These are phyloP conservation scores for Juncus inflexus DNA, from an alignment of 176 grass and related monocot genomes.

Conservation along the genomic window DNA sequence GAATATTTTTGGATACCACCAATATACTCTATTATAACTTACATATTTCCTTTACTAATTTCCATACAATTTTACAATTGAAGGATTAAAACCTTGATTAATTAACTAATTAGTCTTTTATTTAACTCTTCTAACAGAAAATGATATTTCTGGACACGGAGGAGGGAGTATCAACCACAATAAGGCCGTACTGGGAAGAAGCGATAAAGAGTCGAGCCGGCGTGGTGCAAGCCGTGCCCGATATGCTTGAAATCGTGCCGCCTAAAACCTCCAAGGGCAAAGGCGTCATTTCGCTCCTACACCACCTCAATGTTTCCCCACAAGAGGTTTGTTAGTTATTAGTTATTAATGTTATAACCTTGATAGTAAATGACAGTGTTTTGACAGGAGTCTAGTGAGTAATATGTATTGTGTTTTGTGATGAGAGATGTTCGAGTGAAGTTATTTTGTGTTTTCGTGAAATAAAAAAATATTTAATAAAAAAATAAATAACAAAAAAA, in stretches of 20 bases:
- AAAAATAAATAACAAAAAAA: too few relatives aligned
- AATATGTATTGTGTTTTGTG: too few relatives aligned
- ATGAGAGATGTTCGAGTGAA: neutral
- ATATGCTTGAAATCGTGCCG: constrained; percentile 98
- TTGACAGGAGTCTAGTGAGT: too few relatives aligned
- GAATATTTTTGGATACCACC: too few relatives aligned
- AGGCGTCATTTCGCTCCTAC: constrained; percentile 70
- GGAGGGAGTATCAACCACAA: constrained; percentile 49
- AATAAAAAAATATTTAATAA: neutral
- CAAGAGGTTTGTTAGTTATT: constrained; percentile 40
- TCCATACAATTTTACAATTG: too few relatives aligned
- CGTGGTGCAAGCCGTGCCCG: constrained; percentile 71
- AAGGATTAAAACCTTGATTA: too few relatives aligned
- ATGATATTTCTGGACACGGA: constrained; percentile 77
- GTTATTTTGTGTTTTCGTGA: neutral
- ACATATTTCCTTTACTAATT: too few relatives aligned
- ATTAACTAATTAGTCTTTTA: neutral
- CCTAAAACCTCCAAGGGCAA: constrained; percentile 76
- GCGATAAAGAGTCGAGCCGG: constrained; percentile 49
- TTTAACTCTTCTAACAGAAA: constrained; percentile 53
- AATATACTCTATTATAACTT: too few relatives aligned
- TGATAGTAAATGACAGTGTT: neutral
- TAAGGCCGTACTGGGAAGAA: constrained; percentile 85
- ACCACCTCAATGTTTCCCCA: constrained; percentile 63
- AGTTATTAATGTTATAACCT: neutral